Evolutionary conservation across 2,329 filamentous ascomycete species (phyloP).

Genomic region (Fusarium pininemorale): DNA sequence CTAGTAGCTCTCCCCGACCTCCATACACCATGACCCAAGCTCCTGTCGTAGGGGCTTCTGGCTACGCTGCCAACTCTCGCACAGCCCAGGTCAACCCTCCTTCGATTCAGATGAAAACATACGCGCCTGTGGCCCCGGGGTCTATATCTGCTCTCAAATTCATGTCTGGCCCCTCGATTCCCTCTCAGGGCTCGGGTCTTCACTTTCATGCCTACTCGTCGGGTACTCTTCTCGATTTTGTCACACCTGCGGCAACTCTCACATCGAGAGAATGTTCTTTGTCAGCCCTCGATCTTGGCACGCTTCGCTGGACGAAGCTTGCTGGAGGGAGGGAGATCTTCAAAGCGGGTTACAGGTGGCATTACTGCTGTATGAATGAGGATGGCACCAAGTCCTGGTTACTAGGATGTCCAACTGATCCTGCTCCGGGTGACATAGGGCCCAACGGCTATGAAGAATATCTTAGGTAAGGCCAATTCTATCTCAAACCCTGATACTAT

Average conservation of each 20-base stretch:
- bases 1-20: constrained; percentile 61
- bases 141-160: constrained; percentile 92
- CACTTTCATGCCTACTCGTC: constrained; percentile 97
- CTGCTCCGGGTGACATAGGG: constrained; percentile 69
- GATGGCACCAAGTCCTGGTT: constrained; percentile 97
- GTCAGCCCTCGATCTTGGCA: constrained; percentile 86
- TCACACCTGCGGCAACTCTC: constrained; percentile 89
- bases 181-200: constrained; percentile 87
- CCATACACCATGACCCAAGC: constrained; percentile 61
- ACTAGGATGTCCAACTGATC: constrained; percentile 87
- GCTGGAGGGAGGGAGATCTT: constrained; percentile 96
- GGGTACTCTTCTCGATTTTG: constrained; percentile 90
- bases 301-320: constrained; percentile 91
- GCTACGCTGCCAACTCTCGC: constrained; percentile 74
- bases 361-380: constrained; percentile 96
- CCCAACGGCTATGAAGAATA: constrained; percentile 85
- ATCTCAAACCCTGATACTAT: background rate
- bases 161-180: constrained; percentile 80
- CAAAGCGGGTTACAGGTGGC: constrained; percentile 91
- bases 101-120: constrained; percentile 73
- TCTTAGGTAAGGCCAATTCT: constrained; percentile 62
- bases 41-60: constrained; percentile 65
- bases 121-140: constrained; percentile 86
- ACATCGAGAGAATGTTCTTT: constrained; percentile 88
- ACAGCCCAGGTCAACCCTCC: constrained; percentile 73